Conservation (phyloP, 345 rosid species). For the Salix caprea region DNA sequence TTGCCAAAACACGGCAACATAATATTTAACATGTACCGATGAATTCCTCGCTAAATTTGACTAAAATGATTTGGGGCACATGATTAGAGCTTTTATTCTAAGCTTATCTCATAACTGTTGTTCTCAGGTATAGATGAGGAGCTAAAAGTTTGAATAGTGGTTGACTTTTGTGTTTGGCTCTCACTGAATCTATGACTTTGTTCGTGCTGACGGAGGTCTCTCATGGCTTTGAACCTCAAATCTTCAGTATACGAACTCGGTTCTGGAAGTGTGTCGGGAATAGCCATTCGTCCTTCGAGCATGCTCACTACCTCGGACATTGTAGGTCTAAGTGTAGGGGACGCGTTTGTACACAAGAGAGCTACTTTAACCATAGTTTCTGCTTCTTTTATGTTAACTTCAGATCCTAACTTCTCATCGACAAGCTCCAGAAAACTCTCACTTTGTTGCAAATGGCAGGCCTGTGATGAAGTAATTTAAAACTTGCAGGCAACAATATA, state of each 20-base stretch:
- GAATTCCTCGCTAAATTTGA: neutral
- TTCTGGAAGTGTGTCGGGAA: conserved; percentile 14
- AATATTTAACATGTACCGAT: neutral
- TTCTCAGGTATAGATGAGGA: conserved; percentile 24
- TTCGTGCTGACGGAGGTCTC: conserved; percentile 34
- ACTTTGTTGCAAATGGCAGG: conserved; percentile 21
- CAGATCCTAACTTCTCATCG: conserved; percentile 11
- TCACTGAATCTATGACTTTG: conserved; percentile 22
- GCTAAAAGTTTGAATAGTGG: conserved; percentile 13
- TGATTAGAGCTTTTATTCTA: neutral
- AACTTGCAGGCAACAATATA: neutral
- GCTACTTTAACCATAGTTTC: conserved; percentile 22
- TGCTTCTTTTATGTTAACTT: conserved; percentile 14
- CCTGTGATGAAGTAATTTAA: conserved; percentile 3
- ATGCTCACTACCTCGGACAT: conserved; percentile 28
- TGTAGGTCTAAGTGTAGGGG: conserved; percentile 22
- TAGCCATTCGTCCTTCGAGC: conserved; percentile 16
- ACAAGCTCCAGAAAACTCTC: conserved; percentile 18
- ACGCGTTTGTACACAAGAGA: conserved; percentile 26
- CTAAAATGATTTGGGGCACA: neutral
- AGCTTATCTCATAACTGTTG: neutral
- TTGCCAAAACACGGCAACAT: too few species aligned
- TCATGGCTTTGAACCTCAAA: conserved; percentile 31
- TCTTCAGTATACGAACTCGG: conserved; percentile 14
- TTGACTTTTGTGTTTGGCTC: conserved; percentile 35